Percentiles rank a stretch among this genome's conserved stretches.
phyloP scores from a whole-genome alignment of 2,329 filamentous ascomycete genomes.

The Talaromyces marneffei region DNA sequence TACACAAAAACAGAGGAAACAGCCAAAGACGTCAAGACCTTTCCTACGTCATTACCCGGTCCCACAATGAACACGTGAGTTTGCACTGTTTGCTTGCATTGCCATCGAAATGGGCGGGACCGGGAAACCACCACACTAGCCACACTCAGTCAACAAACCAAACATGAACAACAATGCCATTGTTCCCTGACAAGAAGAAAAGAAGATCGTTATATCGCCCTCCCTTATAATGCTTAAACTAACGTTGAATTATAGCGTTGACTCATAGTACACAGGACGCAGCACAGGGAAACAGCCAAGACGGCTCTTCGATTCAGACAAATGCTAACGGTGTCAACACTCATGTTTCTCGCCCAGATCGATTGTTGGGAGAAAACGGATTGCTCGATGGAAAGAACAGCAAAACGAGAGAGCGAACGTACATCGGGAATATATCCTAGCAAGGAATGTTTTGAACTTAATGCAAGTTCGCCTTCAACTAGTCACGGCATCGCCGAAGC shows the following conservation, averaged over 20 bases:
- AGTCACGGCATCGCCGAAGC: background rate
- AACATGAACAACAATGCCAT: background rate
- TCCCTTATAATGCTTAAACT: background rate
- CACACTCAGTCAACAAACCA: background rate
- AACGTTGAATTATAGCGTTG: background rate
- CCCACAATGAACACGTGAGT: slow-evolving; percentile 8
- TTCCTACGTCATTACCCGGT: slow-evolving; percentile 12
- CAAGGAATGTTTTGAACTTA: background rate
- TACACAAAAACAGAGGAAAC: slow-evolving; percentile 5
- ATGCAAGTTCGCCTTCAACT: background rate
- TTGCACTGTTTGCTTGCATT: slow-evolving; percentile 7
- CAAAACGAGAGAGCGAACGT: background rate
- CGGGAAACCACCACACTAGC: background rate
- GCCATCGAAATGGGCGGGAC: background rate
- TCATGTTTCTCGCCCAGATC: background rate
- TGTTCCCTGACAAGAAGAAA: background rate
- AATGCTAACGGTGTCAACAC: too few species aligned
- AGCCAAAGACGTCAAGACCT: slow-evolving; percentile 2
- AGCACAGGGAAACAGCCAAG: background rate
- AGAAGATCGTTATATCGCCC: background rate
- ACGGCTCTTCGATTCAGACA: background rate
- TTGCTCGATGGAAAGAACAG: background rate
- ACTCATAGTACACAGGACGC: background rate
- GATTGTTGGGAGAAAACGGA: too few species aligned
- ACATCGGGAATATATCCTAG: too few species aligned